Percentiles rank a stretch among this genome's conserved stretches.
phyloP scores from a whole-genome alignment of 192 early-diverging fungal genomes.

The Linnemannia schmuckeri region DNA sequence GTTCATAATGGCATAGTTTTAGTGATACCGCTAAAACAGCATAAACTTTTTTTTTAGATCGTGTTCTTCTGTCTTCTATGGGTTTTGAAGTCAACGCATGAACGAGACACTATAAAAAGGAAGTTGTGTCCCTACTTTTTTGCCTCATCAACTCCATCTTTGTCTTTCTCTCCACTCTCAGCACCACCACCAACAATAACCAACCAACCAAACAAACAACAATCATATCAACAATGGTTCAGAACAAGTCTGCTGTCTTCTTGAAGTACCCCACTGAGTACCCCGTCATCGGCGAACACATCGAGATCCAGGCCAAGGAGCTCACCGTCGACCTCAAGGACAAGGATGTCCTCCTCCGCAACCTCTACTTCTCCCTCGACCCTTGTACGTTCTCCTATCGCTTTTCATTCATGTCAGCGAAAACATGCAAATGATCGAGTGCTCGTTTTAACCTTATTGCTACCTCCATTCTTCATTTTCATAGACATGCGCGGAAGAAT shows the following conservation, averaged over 20 bases:
- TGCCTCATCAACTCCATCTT: neutral
- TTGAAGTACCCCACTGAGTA: conserved; percentile 58
- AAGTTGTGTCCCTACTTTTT: neutral
- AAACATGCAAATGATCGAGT: neutral
- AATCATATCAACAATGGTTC: conserved; percentile 52
- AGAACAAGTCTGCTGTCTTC: conserved; percentile 62
- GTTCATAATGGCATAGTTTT: too few species aligned
- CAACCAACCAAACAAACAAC: neutral
- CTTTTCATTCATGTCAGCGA: conserved; percentile 57
- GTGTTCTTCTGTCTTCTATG: neutral
- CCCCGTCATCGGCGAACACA: conserved; percentile 63
- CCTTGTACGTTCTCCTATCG: conserved; percentile 73
- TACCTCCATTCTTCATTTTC: neutral
- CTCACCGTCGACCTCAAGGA: conserved; percentile 64
- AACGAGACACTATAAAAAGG: neutral
- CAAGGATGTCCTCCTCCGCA: conserved; percentile 70
- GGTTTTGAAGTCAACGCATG: neutral
- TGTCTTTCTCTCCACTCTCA: neutral
- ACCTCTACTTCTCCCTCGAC: conserved; percentile 79
- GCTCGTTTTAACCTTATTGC: neutral
- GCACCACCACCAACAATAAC: neutral
- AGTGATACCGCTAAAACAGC: neutral
- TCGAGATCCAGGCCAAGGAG: conserved; percentile 60
- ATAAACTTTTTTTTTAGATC: neutral
- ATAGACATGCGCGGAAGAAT: conserved; percentile 54